Evolutionary conservation across 1,284 basidiomycete species (phyloP).

Genomic region (Sporisorium sorghi): DNA sequence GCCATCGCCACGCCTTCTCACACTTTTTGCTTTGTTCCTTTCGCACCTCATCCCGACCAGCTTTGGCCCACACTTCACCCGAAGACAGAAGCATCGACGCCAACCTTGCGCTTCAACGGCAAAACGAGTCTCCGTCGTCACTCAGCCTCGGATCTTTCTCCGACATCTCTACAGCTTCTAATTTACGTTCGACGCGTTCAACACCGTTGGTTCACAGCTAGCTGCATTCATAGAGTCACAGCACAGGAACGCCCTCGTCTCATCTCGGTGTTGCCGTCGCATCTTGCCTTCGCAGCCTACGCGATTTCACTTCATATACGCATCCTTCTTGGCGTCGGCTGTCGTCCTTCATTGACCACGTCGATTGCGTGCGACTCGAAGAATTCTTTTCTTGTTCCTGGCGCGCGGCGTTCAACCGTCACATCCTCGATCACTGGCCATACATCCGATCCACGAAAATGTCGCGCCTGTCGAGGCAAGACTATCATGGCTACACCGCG

Average conservation of each 20-base stretch:
- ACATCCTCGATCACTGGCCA: background rate
- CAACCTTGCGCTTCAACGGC: background rate
- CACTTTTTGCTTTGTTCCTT: background rate
- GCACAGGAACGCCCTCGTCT: background rate
- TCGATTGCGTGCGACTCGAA: background rate
- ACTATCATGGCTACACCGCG: conserved; percentile 44
- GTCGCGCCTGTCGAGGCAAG: conserved; percentile 49
- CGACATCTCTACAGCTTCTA: background rate
- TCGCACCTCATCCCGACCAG: too few species aligned
- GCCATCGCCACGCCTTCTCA: too few species aligned
- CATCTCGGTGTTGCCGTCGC: background rate
- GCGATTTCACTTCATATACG: conserved; percentile 3
- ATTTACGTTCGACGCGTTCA: conserved; percentile 3
- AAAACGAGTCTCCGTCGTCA: background rate
- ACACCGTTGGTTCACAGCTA: background rate
- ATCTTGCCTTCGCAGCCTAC: background rate
- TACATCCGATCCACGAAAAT: conserved; percentile 11
- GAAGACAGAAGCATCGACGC: background rate
- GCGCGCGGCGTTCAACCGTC: background rate
- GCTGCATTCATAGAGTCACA: too few species aligned
- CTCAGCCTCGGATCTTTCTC: background rate
- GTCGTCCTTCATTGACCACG: background rate
- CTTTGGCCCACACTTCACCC: too few species aligned
- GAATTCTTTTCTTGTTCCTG: background rate
- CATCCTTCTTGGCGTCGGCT: conserved; percentile 4